Conservation (phyloP, 176 grass and related monocot genomes). For the Dactylis glomerata region DNA sequence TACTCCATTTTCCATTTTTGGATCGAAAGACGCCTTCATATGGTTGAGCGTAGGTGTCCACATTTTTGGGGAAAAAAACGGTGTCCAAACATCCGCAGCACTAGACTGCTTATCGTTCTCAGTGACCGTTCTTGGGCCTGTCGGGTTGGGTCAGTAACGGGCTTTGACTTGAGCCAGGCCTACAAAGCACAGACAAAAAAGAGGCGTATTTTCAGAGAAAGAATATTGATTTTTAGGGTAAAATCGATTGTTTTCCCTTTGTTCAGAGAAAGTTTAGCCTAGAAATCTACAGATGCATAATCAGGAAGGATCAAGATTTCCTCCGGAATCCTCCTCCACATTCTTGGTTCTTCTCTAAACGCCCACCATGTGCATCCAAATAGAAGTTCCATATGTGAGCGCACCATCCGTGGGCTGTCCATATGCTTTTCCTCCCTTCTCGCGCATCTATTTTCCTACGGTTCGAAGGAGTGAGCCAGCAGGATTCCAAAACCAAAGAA, state of each 20-base stretch:
- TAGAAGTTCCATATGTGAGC: background rate
- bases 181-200: too few relatives aligned
- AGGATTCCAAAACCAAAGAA: constrained; percentile 75
- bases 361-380: background rate
- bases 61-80: too few relatives aligned
- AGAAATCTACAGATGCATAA: background rate
- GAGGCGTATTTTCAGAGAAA: too few relatives aligned
- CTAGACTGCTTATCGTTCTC: too few relatives aligned
- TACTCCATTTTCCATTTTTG: too few relatives aligned
- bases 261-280: background rate
- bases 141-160: too few relatives aligned
- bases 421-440: constrained; percentile 34
- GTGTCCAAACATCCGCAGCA: too few relatives aligned
- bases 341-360: constrained; percentile 20
- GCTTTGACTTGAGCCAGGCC: too few relatives aligned
- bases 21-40: too few relatives aligned
- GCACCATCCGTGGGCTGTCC: constrained; percentile 1
- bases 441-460: constrained; percentile 29
- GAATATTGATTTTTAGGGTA: too few relatives aligned
- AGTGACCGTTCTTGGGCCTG: too few relatives aligned
- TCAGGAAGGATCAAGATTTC: background rate
- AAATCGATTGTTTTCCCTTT: background rate
- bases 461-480: constrained; percentile 42
- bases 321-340: background rate
- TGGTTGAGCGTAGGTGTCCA: too few relatives aligned